Base-by-base conservation (phyloP, 495 filamentous ascomycete genomes). In the Oidiodendron maius region DNA sequence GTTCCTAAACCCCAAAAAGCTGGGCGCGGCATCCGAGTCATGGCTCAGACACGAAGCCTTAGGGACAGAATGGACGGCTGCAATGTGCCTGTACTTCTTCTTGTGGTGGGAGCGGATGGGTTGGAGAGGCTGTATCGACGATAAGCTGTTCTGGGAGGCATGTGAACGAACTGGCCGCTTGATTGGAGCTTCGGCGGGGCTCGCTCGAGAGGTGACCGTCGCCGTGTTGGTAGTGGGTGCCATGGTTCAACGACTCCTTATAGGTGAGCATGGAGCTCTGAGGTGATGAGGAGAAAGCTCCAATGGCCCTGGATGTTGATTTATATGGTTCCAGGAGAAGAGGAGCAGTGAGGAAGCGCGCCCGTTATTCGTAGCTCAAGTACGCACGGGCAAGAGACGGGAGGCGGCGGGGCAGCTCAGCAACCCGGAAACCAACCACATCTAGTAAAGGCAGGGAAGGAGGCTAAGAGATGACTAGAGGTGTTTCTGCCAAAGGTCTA, bases 1-100 rank as follows among this genome's bases (percentile, higher is more conserved):
- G 56, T 98, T 98, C 25, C 91, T 74, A 58, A 98, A 97, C 0
- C 93, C 93, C 35, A 95, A 63, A 61, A 96, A 97, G 60, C 86
- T 95, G 17, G 91, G 86, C 13, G 81, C 68, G 8, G 65, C 69
- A 35, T 77, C 70, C 1, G 88, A 71, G 59, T 96, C 93, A 44
- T 87, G 82, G 68, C 88, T 95, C 16, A 98, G 74, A 54, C 86
- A 89, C 16, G 93, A 95, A 35, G 84, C 80, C 15, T 75, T 76
- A 25, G 72, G 64, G 51, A 76, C 53, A 10, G 83, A 81, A 65
- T 98, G 93, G 35, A 91, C 80, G 11, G 89, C 89, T 53, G 83
- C 85, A 42, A 91, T 76, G 79, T 98, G 93, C 48, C 83, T 83
- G 69, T 96, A 97, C 63, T 86, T 87, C 37, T 55, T 55, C 44